Evolutionary conservation across 371 early-diverging fungal genomes (phyloP), one percentile per base, ranked within the genome.

Genomic region (Apophysomyces elegans): DNA sequence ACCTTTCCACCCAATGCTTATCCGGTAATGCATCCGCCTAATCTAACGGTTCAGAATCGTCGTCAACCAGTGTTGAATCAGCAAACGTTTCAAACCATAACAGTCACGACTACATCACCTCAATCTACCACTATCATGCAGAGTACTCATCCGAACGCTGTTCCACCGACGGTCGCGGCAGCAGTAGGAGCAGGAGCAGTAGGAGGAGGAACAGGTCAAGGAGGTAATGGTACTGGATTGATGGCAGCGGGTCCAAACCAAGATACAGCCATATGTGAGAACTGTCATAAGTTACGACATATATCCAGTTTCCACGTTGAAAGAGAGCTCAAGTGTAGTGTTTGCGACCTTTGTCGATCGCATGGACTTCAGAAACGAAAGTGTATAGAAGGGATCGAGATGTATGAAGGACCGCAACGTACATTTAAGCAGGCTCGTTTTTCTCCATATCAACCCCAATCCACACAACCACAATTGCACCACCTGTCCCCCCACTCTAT

Each of bases 121-220:
- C 54, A 50, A 50, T 50, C 54, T 18, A 50, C 54, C 16, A 18
- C 54, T 8, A 11, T 50, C 54, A 50, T 50, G 54, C 54, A 50
- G 1, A 21, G 18, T 50, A 18, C 54, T 50, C 54, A 50, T 50
- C 54, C 54, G 0, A 50, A 50, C 21, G 54, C 54, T 21, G 54
- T 50, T 50, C 21, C 54, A 50, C 54, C 54, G 0, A 50, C 54
- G 21, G 54, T 21, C 12, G 46, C 46, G 2, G 46, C 46, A 21
- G 54, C 54, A 21, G 54, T 21, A 50, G 54, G 8, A 50, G 56
- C 37, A 60, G 57, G 59, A 62, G 45, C 62, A 65, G 50, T 47
- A 61, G 43, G 60, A 66, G 41, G 59, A 60, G 41, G 61, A 68
- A 37, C 58, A 58, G 14, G 65, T 66, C 18, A 61, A 18, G 54